Base-by-base conservation (phyloP, 768 basidiomycete species). In the Lentinula detonsa region DNA sequence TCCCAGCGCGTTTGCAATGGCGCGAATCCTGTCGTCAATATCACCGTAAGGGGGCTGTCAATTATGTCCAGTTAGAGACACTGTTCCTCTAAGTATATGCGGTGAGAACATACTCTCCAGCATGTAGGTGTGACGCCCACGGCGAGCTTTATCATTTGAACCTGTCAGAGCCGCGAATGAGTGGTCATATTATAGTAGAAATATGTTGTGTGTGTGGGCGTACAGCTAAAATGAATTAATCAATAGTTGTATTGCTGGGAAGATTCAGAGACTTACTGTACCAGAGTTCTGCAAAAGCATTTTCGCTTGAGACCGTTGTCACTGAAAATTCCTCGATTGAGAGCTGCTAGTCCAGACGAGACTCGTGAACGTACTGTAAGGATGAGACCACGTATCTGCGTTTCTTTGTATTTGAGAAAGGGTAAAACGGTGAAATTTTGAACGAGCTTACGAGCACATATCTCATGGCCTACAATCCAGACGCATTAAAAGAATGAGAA, bases 241-340 rank as follows among this genome's bases (percentile, higher is more conserved):
- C 1, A 56, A 10, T 9, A 45, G 21, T 28, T 45, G 1, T 51
- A 18, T 18, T 48, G 6, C 0, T 37, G 4, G 6, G 33, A 16
- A 1, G 23, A 13, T 35, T n/a, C 9, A 10, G 10, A 48, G 46
- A 71, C 83, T 43, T 64, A 82, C 84, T 84, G 72, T 90, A 93
- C 62, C 86, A 91, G 15, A 93, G 76, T 70, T 93, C 90, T 4
- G 89, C 90, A 61, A 91, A 90, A 5, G 84, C 87, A 61, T 87
- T 74, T 64, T 83, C 74, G 68, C 85, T 91, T 9, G 78, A 72
- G 45, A 87, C 74, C 1, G 82, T 67, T 0, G 87, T 87, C 82
- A 81, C 84, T 85, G 45, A 15, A 35, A 8, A 18, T 33, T 8
- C 58, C 3, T 21, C 58, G 28, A 63, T 51, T 15, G 13, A 11